phyloP scores from a whole-genome alignment of 1,284 basidiomycete species.

The Melampsora americana region DNA sequence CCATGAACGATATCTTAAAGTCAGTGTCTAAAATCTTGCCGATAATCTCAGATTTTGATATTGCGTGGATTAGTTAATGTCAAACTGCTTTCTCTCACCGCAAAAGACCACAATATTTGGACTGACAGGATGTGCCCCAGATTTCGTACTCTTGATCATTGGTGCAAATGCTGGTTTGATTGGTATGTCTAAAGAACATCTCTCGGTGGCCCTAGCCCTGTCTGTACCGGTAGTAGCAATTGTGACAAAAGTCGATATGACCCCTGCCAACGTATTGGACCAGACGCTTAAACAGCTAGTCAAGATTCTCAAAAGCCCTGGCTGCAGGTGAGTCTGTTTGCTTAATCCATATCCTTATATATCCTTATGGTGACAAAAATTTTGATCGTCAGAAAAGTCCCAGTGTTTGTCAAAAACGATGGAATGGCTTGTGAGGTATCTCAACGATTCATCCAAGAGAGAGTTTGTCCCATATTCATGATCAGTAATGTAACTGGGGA shows the following conservation, averaged over 20 bases:
- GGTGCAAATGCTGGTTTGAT: conserved; percentile 91
- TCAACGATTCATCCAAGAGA: conserved; percentile 66
- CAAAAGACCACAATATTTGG: conserved; percentile 88
- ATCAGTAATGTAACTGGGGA: conserved; percentile 92
- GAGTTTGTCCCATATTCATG: conserved; percentile 66
- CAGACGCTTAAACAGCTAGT: conserved; percentile 88
- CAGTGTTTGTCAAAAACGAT: conserved; percentile 56
- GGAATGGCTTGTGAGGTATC: conserved; percentile 76
- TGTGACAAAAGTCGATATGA: conserved; percentile 81
- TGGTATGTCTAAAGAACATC: conserved; percentile 91
- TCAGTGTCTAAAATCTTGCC: neutral
- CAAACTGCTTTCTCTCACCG: conserved; percentile 32
- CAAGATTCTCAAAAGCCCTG: conserved; percentile 89
- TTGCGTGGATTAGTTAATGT: neutral
- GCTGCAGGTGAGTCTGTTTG: conserved; percentile 66
- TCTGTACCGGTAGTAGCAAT: conserved; percentile 75
- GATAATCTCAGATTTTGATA: neutral
- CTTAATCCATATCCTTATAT: conserved; percentile 29
- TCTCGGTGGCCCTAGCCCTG: conserved; percentile 88
- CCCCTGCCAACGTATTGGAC: conserved; percentile 80
- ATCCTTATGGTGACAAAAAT: neutral
- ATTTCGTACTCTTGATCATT: conserved; percentile 92
- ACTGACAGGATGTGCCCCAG: conserved; percentile 86
- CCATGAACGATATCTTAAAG: conserved; percentile 74
- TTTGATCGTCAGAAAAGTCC: conserved; percentile 50